These are phyloP conservation scores for Epichloe sp. DNA, from an alignment of 2,329 filamentous ascomycete species.

Conservation along the genomic window DNA sequence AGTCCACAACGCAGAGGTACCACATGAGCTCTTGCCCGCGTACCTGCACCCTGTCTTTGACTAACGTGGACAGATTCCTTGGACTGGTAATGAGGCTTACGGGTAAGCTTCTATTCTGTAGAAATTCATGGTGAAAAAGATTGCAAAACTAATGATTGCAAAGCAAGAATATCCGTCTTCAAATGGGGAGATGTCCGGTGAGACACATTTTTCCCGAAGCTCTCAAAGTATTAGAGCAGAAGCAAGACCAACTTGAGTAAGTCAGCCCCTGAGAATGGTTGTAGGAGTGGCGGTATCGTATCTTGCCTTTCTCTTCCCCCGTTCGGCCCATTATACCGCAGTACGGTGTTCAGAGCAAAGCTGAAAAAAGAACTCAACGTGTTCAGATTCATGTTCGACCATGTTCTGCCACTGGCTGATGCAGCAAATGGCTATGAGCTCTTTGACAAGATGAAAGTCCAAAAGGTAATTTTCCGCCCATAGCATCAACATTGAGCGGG, in stretches of 20 bases:
- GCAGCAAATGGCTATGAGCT: constrained; percentile 57
- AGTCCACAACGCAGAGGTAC: constrained; percentile 59
- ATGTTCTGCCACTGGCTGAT: constrained; percentile 55
- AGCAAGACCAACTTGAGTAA: constrained; percentile 53
- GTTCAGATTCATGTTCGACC: constrained; percentile 62
- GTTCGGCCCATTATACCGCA: not conserved
- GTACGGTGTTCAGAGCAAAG: not conserved
- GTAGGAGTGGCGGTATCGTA: not conserved
- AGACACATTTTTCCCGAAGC: constrained; percentile 56
- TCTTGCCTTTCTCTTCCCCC: not conserved
- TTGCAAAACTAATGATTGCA: constrained; percentile 12
- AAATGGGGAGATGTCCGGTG: constrained; percentile 69
- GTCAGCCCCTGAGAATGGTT: constrained; percentile 12
- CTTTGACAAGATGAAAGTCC: constrained; percentile 59
- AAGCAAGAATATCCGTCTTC: constrained; percentile 58
- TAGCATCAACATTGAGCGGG: constrained; percentile 11
- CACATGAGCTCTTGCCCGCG: not conserved
- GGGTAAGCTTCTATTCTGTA: constrained; percentile 21
- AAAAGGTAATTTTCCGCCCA: constrained; percentile 55
- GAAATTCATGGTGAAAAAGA: not conserved
- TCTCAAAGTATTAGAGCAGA: constrained; percentile 49
- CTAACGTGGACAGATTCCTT: constrained; percentile 40
- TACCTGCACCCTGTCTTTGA: not conserved
- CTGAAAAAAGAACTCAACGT: not conserved
- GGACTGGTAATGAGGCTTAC: constrained; percentile 51